These are phyloP conservation scores for Apiotrichum gracile DNA, from an alignment of 1,284 basidiomycete species.

Conservation along the genomic window DNA sequence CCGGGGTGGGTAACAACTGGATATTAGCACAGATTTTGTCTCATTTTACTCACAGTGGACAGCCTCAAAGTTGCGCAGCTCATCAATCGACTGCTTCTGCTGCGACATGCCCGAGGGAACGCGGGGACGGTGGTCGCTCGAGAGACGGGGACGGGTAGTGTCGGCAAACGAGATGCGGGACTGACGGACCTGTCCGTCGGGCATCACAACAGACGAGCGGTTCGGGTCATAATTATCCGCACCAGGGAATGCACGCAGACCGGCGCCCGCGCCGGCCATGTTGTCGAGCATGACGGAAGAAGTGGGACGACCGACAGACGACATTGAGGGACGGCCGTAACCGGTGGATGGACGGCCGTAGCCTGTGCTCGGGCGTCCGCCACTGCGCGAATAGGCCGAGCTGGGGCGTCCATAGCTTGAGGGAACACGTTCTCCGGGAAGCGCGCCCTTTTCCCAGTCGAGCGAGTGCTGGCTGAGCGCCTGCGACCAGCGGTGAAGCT, in stretches of 20 bases:
- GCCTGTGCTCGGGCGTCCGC: constrained; percentile 42
- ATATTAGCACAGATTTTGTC: neutral
- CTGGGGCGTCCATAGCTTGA: constrained; percentile 72
- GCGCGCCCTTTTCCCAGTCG: constrained; percentile 45
- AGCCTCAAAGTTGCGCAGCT: constrained; percentile 42
- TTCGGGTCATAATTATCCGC: constrained; percentile 23
- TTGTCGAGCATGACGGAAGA: constrained; percentile 43
- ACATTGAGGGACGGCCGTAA: constrained; percentile 23
- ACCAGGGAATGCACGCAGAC: constrained; percentile 29
- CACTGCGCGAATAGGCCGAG: constrained; percentile 14
- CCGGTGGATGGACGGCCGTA: constrained; percentile 54
- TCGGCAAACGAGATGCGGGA: constrained; percentile 46
- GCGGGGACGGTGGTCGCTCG: constrained; percentile 54
- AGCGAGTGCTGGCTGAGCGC: constrained; percentile 40
- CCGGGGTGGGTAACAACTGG: constrained; percentile 4
- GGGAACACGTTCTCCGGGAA: constrained; percentile 49
- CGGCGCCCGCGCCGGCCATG: constrained; percentile 65
- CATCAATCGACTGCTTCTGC: constrained; percentile 35
- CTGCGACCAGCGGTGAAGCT: constrained; percentile 61
- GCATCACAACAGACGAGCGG: constrained; percentile 55
- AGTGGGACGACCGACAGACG: constrained; percentile 28
- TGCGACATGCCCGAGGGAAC: constrained; percentile 37
- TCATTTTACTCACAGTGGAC: neutral
- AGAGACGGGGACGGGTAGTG: constrained; percentile 47
- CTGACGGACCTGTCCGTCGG: constrained; percentile 41